A percentile compares a stretch with the other conserved stretches of the same genome.
These are phyloP conservation scores for Helianthus annuus DNA, from an alignment of 129 eudicot species.

Conservation along the genomic window HanXRQr2.0-SUNRISE NC_035446.2:169224423-169224922, in stretches of 20 bases:
- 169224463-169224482: constrained; percentile 75
- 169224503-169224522: constrained; percentile 77
- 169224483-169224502: constrained; percentile 92
- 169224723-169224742: neutral
- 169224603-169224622: neutral
- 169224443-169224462: constrained; percentile 72
- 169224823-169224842: constrained; percentile 90
- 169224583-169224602: constrained; percentile 55
- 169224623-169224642: neutral
- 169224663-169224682: neutral
- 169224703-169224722: neutral
- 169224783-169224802: constrained; percentile 1
- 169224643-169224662: neutral
- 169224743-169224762: constrained; percentile 1
- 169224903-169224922: neutral
- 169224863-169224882: constrained; percentile 94
- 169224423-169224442: constrained; percentile 99
- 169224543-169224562: constrained; percentile 56
- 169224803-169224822: constrained; percentile 71
- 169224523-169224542: constrained; percentile 79
- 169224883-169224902: constrained; percentile 71
- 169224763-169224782: neutral
- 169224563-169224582: constrained; percentile 81
- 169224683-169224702: constrained; percentile 11
- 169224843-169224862: constrained; percentile 80